These are phyloP conservation scores for Fistulina hepatica DNA, from an alignment of 1,284 basidiomycete species.

Conservation along the genomic window DNA sequence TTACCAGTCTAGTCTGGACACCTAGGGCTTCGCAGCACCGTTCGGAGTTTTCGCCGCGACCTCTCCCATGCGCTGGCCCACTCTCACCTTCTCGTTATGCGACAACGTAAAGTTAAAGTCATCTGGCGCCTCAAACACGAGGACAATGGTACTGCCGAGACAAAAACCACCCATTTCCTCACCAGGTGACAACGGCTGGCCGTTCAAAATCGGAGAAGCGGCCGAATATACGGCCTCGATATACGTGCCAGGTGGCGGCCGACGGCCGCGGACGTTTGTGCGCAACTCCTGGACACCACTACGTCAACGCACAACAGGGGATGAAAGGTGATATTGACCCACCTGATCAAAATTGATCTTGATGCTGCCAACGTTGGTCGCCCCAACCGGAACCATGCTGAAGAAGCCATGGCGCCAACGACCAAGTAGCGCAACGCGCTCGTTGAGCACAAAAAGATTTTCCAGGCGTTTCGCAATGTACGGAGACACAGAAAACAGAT, in stretches of 20 bases:
- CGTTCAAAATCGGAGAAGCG: conserved; percentile 73
- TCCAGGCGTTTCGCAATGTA: conserved; percentile 89
- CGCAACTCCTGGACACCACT: conserved; percentile 49
- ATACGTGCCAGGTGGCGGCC: conserved; percentile 80
- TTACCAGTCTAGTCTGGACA: too few species aligned
- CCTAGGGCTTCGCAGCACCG: too few species aligned
- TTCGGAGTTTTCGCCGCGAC: too few species aligned
- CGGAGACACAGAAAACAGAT: conserved; percentile 94
- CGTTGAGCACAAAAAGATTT: conserved; percentile 95
- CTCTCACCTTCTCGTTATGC: conserved; percentile 79
- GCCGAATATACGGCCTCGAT: conserved; percentile 84
- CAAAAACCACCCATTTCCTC: conserved; percentile 98
- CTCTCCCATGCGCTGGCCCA: conserved; percentile 71
- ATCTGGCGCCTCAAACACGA: conserved; percentile 92
- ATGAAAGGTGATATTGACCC: conserved; percentile 16
- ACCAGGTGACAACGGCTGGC: conserved; percentile 79
- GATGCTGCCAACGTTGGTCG: conserved; percentile 97
- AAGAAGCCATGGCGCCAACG: conserved; percentile 96
- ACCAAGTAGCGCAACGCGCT: conserved; percentile 94
- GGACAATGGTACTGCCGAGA: conserved; percentile 90
- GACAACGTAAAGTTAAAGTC: conserved; percentile 76
- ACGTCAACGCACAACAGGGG: not conserved
- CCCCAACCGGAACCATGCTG: conserved; percentile 94
- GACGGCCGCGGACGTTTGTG: conserved; percentile 70
- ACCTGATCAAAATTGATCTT: conserved; percentile 93